A percentile compares a stretch with the other conserved stretches of the same genome.
Evolutionary conservation across 73 alveolate species (phyloP).

Genomic region (Symbiodinium pilosum): DNA sequence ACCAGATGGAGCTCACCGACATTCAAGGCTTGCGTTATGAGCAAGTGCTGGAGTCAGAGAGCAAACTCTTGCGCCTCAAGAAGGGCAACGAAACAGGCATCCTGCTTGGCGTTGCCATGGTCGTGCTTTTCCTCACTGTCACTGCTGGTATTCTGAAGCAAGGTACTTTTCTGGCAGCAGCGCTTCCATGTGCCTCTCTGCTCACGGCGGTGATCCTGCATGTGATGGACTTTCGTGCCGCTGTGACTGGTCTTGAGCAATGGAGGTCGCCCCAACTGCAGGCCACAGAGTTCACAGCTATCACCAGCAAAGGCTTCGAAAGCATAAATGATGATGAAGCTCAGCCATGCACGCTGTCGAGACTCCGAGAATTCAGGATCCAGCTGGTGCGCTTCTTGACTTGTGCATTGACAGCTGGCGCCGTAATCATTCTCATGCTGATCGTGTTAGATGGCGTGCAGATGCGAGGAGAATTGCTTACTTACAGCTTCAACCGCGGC

Average conservation of each 20-base stretch:
- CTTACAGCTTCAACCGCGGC: neutral
- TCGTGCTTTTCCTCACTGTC: neutral
- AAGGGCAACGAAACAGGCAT: neutral
- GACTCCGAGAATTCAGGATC: neutral
- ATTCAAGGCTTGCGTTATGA: neutral
- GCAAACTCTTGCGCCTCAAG: neutral
- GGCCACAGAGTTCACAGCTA: neutral
- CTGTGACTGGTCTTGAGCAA: neutral
- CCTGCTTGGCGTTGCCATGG: neutral
- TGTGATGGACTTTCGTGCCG: neutral
- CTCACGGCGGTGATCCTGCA: neutral
- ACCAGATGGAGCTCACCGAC: neutral
- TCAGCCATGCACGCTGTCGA: neutral
- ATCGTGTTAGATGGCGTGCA: conserved; percentile 17
- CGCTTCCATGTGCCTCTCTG: neutral
- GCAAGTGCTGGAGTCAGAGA: neutral
- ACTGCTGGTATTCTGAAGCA: neutral
- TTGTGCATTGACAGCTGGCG: neutral
- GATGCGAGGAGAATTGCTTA: neutral
- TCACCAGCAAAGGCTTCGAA: neutral
- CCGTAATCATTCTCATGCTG: neutral
- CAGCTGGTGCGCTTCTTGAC: neutral
- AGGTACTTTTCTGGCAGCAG: neutral
- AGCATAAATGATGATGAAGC: neutral
- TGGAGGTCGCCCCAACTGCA: conserved; percentile 23